Conservation (phyloP, 139 green algal genomes). For the Auxenochlorella pyrenoidosa region DNA sequence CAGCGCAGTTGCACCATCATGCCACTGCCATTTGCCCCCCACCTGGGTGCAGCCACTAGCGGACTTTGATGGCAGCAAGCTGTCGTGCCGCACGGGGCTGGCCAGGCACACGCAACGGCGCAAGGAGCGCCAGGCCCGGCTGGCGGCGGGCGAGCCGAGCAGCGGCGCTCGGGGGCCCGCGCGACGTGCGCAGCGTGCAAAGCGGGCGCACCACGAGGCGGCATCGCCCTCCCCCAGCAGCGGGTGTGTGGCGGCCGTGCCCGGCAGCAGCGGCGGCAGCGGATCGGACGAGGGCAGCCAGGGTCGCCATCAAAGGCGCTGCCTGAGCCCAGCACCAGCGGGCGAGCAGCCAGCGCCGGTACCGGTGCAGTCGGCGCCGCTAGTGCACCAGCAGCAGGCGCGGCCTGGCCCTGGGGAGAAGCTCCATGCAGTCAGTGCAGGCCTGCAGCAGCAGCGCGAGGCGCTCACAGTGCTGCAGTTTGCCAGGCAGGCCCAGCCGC, state of each 20-base stretch:
- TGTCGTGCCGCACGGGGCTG: not conserved
- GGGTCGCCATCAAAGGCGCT: no score
- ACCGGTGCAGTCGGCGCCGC: not conserved
- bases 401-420: not conserved
- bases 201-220: no score
- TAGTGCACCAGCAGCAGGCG: not conserved
- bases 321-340: not conserved
- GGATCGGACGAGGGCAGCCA: no score
- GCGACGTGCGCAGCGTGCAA: no score
- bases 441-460: not conserved
- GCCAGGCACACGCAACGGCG: not conserved
- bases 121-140: not conserved
- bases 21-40: no score
- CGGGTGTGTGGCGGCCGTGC: no score
- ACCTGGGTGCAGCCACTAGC: not conserved
- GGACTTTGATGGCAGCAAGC: not conserved
- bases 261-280: not conserved
- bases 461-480: not conserved
- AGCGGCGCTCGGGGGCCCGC: no score
- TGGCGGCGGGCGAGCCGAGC: not conserved
- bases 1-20: no score
- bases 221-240: no score
- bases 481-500: not conserved
- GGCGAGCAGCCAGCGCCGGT: not conserved
- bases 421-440: not conserved